These are phyloP conservation scores for Penicillium egyptiacum DNA, from an alignment of 495 filamentous ascomycete genomes.

Conservation along the genomic window DNA sequence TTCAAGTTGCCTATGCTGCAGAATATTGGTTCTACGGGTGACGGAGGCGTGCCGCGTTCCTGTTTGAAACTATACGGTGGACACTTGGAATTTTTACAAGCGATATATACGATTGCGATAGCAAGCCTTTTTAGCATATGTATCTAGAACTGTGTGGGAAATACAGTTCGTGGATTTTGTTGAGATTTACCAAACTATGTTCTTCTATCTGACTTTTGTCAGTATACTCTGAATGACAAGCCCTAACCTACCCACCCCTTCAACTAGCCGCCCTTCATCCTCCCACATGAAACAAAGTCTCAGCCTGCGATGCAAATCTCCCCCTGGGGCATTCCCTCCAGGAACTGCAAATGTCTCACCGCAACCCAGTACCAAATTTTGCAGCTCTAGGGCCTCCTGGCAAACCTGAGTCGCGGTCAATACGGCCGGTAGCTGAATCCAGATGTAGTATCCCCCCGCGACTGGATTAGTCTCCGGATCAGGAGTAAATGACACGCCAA, in stretches of 20 bases:
- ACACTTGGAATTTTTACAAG: not conserved
- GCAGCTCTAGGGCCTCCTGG: slow-evolving; percentile 41
- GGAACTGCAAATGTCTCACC: slow-evolving; percentile 60
- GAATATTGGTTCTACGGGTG: slow-evolving; percentile 69
- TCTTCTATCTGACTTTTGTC: not conserved
- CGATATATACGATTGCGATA: not conserved
- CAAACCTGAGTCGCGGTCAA: slow-evolving; percentile 47
- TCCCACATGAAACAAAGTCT: slow-evolving; percentile 66
- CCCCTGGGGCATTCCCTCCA: slow-evolving; percentile 36
- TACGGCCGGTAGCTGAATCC: slow-evolving; percentile 55
- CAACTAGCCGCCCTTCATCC: slow-evolving; percentile 55
- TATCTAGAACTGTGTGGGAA: not conserved
- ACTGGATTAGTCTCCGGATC: slow-evolving; percentile 45
- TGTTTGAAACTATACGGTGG: not conserved
- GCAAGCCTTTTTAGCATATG: not conserved
- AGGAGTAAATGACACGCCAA: slow-evolving; percentile 51
- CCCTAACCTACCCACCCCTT: slow-evolving; percentile 56
- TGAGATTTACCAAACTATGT: not conserved
- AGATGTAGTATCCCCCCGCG: slow-evolving; percentile 68
- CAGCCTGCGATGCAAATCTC: slow-evolving; percentile 40
- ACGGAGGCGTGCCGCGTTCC: not conserved
- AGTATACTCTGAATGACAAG: slow-evolving; percentile 7
- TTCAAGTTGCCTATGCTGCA: slow-evolving; percentile 62
- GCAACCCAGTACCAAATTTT: slow-evolving; percentile 55
- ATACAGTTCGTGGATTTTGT: not conserved